A percentile compares a stretch with the other conserved stretches of the same genome.
Conservation (phyloP, 1,139 yeast species). For the Yamadazyma trypodendri region DNA sequence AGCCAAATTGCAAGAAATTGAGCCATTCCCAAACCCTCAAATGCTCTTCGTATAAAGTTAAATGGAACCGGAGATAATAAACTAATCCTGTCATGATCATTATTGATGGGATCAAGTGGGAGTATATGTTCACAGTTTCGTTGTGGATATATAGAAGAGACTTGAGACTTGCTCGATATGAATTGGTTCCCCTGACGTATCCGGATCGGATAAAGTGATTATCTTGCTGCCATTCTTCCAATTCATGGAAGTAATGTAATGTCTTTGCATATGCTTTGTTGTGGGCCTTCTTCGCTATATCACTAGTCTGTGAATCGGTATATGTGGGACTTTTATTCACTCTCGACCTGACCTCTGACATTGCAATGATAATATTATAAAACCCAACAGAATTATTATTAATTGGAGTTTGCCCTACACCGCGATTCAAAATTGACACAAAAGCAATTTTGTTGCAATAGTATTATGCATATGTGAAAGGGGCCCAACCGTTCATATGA, state of each 20-base stretch:
- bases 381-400: background rate
- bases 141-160: slow-evolving; percentile 75
- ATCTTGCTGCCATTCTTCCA: slow-evolving; percentile 86
- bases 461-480: background rate
- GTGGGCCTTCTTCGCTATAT: background rate
- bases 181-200: slow-evolving; percentile 69
- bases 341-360: slow-evolving; percentile 1
- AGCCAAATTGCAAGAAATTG: slow-evolving; percentile 40
- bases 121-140: slow-evolving; percentile 78
- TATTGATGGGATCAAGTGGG: slow-evolving; percentile 73
- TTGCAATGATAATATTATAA: background rate
- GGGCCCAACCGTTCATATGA: slow-evolving; percentile 10
- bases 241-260: slow-evolving; percentile 33
- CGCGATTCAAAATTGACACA: background rate
- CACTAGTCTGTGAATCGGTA: background rate
- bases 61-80: slow-evolving; percentile 23
- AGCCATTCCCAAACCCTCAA: slow-evolving; percentile 41
- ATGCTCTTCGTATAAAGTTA: slow-evolving; percentile 40
- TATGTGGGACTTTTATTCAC: background rate
- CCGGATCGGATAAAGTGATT: slow-evolving; percentile 75
- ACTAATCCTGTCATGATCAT: slow-evolving; percentile 28
- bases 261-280: background rate
- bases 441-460: background rate
- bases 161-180: slow-evolving; percentile 47
- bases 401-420: background rate